Evolutionary conservation across 129 eudicot genomes (phyloP), one percentile per base, ranked within the genome.

Genomic region (Sambucus nigra): DNA sequence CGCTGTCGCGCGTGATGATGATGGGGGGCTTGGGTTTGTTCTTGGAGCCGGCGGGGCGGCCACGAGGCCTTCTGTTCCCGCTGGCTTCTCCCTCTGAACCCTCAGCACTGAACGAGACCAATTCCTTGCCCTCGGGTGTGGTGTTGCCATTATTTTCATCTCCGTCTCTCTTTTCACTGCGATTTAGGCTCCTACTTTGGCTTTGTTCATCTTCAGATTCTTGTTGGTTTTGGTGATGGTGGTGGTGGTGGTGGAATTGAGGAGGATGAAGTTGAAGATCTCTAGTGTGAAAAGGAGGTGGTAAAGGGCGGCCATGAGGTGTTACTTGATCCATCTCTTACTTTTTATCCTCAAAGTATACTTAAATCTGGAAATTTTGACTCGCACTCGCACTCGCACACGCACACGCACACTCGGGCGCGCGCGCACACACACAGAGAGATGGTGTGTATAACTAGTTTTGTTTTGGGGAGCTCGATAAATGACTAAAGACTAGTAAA

Each of bases 1-100:
- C 85, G 63, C 95, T 81, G 51, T 88, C 97, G 7, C 97, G 65
- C 0, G 97, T 88, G 46, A 88, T 73, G 11, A 88, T 78, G 61
- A 88, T 76, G 5, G 97, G 97, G 0, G 97, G 95, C 40, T 88
- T 88, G 1, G 95, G 93, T 54, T 84, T 88, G 73, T 88, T 88
- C 46, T 84, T 88, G 14, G 97, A 88, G 8, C 97, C 97, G 0
- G 97, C 77, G 1, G 97, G 97, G 7, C 97, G 67, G 0, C 97
- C 97, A 0, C 97, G 67, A 2, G 97, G 95, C 29, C 82, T 61
- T 59, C 97, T 68, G 1, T 64, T 65, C 19, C 63, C 70, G 15
- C 70, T 61, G 26, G 38, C 77, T 61, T 63, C 78, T 14, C 76
- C 79, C 25, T 69, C 87, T 1, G 71, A 73, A 1, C 73, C 42